phyloP scores from a whole-genome alignment of 129 eudicot species.

The Oenanthe sinensis region DNA sequence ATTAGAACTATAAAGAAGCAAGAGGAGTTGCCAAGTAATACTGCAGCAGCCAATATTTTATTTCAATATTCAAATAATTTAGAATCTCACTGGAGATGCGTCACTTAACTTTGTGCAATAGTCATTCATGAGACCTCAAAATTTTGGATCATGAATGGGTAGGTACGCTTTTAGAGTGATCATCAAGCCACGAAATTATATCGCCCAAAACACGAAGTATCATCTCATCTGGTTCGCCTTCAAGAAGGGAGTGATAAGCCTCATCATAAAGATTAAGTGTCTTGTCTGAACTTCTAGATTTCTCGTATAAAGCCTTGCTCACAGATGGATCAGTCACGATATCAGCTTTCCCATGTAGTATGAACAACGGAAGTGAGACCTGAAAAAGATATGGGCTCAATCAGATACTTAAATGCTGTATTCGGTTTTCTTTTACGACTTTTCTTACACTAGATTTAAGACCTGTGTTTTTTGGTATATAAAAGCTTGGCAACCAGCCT shows the following conservation, averaged over 20 bases:
- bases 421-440: neutral
- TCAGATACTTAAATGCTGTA: neutral
- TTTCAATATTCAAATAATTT: neutral
- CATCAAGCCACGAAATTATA: conserved; percentile 72
- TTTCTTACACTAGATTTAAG: neutral
- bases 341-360: conserved; percentile 87
- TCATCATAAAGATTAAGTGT: conserved; percentile 63
- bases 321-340: conserved; percentile 84
- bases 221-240: conserved; percentile 86
- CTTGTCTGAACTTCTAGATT: conserved; percentile 80
- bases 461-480: neutral
- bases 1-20: neutral
- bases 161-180: conserved; percentile 22
- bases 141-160: neutral
- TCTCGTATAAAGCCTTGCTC: conserved; percentile 74
- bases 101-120: neutral
- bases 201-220: conserved; percentile 55
- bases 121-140: neutral
- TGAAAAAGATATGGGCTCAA: conserved; percentile 10
- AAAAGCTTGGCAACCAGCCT: neutral
- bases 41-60: neutral
- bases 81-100: neutral
- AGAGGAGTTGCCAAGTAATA: neutral
- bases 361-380: conserved; percentile 81
- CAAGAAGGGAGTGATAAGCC: conserved; percentile 69